Conservation (phyloP, 805 yeast species). For the Lipomyces chichibuensis region DNA sequence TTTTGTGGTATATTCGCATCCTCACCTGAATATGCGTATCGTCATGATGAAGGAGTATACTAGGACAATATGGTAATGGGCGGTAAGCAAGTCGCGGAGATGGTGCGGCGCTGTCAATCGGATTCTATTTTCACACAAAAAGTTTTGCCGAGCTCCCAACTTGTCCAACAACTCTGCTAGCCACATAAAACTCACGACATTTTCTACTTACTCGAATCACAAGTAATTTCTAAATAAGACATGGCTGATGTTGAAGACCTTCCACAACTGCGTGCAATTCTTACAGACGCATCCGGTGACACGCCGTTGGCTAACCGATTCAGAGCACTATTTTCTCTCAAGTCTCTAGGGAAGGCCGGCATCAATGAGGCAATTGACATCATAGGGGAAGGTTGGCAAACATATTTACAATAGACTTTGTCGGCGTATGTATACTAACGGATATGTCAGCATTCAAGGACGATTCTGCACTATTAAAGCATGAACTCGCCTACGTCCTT, state of each 20-base stretch:
- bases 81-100: no score
- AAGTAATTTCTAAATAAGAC: neutral
- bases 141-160: neutral
- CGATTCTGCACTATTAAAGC: conserved; percentile 87
- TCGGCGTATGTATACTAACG: neutral
- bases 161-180: neutral
- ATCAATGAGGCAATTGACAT: conserved; percentile 69
- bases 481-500: conserved; percentile 94
- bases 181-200: neutral
- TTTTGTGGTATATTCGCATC: no score
- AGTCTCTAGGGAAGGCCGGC: conserved; percentile 80
- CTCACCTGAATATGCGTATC: no score
- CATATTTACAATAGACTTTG: neutral
- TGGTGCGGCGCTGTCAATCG: no score
- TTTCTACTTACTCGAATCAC: neutral
- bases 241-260: conserved; percentile 29
- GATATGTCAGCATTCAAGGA: conserved; percentile 55
- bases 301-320: conserved; percentile 82
- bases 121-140: no score
- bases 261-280: conserved; percentile 20
- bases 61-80: no score
- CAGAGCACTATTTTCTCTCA: conserved; percentile 90
- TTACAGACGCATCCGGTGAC: conserved; percentile 52
- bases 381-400: conserved; percentile 66
- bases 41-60: no score